Percentiles rank a stretch among this genome's conserved stretches.
phyloP scores from a whole-genome alignment of 2,329 filamentous ascomycete species.

The Fusarium sp. region DNA sequence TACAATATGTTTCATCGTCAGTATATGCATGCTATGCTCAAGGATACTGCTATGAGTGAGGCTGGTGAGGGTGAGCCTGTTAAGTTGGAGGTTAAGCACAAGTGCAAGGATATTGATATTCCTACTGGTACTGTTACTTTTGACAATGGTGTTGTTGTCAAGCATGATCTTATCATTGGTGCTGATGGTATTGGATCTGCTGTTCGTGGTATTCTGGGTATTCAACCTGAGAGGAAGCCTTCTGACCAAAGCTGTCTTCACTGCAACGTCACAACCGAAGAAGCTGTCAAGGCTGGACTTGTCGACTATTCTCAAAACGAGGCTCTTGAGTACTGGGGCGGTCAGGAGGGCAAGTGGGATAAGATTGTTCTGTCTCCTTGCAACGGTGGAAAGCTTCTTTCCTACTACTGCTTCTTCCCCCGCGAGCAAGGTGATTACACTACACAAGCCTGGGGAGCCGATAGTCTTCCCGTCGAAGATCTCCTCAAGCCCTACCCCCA shows the following conservation, averaged over 20 bases:
- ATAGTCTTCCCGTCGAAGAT: slow-evolving; percentile 65
- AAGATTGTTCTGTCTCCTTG: slow-evolving; percentile 79
- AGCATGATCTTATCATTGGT: slow-evolving; percentile 71
- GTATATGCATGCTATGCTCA: slow-evolving; percentile 76
- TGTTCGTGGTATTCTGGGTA: slow-evolving; percentile 72
- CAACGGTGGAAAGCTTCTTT: slow-evolving; percentile 72
- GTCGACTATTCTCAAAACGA: slow-evolving; percentile 70
- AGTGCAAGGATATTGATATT: slow-evolving; percentile 65
- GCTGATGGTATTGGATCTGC: slow-evolving; percentile 75
- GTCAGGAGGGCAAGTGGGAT: slow-evolving; percentile 70
- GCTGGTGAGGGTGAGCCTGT: slow-evolving; percentile 68
- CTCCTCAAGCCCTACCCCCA: slow-evolving; percentile 70
- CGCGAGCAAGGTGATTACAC: slow-evolving; percentile 62
- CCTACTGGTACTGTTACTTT: slow-evolving; percentile 63
- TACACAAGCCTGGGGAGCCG: slow-evolving; percentile 69
- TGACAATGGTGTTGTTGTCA: slow-evolving; percentile 60
- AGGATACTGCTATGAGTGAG: slow-evolving; percentile 66
- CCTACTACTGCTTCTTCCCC: slow-evolving; percentile 78
- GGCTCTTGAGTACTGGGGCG: slow-evolving; percentile 78
- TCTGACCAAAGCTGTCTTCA: slow-evolving; percentile 72
- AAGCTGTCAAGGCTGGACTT: slow-evolving; percentile 69
- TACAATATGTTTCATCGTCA: slow-evolving; percentile 79
- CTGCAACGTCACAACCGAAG: slow-evolving; percentile 70
- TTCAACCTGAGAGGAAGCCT: slow-evolving; percentile 68
- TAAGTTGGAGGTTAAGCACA: slow-evolving; percentile 66